Evolutionary conservation across 192 early-diverging fungal genomes (phyloP), one percentile per base, ranked within the genome.

Genomic region (Coemansia sp.): DNA sequence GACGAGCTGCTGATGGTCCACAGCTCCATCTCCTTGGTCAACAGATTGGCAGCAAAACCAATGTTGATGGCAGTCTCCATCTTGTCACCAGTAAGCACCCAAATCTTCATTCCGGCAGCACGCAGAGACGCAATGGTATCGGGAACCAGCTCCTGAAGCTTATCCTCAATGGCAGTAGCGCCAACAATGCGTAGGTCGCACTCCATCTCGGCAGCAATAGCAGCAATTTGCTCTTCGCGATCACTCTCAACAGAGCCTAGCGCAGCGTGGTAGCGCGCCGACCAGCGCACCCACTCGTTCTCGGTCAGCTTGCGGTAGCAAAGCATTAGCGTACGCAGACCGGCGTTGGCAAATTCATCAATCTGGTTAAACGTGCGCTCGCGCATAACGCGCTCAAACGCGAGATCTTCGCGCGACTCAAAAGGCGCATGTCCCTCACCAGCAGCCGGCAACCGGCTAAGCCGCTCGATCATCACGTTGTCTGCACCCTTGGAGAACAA

Each of bases 21-120:
- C 38, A 91, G 73, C 46, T 86, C 82, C 84, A 89, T 88, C 22
- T 84, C 81, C 45, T 82, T 82, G 38, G 84, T 83, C 23, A 91
- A 60, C 54, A 92, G 59, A n/a, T 87, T 83, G 11, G 84, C 84
- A 9, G 89, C 86, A 81, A 96, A 97, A 4, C 94, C 94, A 73
- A 98, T 97, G 68, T 97, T 97, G 75, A 98, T 97, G 14, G 96
- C 96, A 0, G 96, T 98, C 73, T 98, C 96, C 78, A 96, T 70
- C 66, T 97, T 97, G 77, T 98, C 96, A 33, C 96, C 96, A 0
- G 96, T 98, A 50, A 98, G 73, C 1, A 98, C 95, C 96, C 96
- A 98, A 46, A 98, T 86, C 67, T 94, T 93, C 67, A 97, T 93
- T 3, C 94, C 93, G 0, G 94, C 93, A 30, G 85, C 79, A 1